Evolutionary conservation across 1,139 yeast genomes (phyloP).

Genomic region (Hyphopichia fennica): DNA sequence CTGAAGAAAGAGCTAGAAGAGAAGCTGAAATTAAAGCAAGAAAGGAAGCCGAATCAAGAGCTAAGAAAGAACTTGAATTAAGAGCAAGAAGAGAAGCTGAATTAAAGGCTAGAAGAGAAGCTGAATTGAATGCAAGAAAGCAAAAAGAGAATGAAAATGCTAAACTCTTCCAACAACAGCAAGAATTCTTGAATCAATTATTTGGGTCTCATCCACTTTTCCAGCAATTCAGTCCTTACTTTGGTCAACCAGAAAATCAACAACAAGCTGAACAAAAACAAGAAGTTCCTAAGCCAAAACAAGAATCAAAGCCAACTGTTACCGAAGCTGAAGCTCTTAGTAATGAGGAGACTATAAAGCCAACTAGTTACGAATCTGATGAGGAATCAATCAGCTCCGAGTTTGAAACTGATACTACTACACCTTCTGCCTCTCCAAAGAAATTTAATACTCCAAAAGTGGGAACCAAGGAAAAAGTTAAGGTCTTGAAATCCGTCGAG

Average conservation of each 20-base stretch:
- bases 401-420: slow-evolving; percentile 12
- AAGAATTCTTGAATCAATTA: slow-evolving; percentile 21
- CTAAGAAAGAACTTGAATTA: slow-evolving; percentile 10
- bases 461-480: slow-evolving; percentile 2
- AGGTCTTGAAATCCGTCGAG: slow-evolving; percentile 8
- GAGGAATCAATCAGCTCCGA: slow-evolving; percentile 24
- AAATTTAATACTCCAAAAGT: not conserved
- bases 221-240: slow-evolving; percentile 1
- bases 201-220: slow-evolving; percentile 11
- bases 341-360: not conserved
- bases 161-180: slow-evolving; percentile 12
- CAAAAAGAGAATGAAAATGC: slow-evolving; percentile 8
- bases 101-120: slow-evolving; percentile 14
- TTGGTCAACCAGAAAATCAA: slow-evolving; percentile 5
- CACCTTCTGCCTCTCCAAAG: slow-evolving; percentile 10
- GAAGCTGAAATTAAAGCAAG: slow-evolving; percentile 9
- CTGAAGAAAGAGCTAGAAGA: slow-evolving; percentile 9
- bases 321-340: not conserved
- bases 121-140: slow-evolving; percentile 7
- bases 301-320: too few species aligned
- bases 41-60: slow-evolving; percentile 6
- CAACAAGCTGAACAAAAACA: slow-evolving; percentile 1
- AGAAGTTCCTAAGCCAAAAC: too few species aligned
- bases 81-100: slow-evolving; percentile 7
- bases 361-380: slow-evolving; percentile 14